Conservation (phyloP, 148 eudicot genomes). For the Rhododendron mucronatum region DNA sequence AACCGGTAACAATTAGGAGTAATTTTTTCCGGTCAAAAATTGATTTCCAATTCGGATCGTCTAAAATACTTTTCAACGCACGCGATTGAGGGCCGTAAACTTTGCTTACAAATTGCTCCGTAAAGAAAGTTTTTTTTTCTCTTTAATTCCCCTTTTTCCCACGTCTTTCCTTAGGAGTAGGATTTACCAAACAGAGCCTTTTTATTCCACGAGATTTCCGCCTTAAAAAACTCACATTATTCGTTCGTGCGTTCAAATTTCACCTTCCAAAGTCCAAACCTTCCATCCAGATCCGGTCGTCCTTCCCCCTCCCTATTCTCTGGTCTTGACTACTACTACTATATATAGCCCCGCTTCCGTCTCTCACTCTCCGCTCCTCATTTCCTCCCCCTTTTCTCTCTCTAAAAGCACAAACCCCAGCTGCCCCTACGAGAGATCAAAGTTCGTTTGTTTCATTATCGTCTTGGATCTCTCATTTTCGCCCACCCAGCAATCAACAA, state of each 20-base stretch:
- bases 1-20: too few relatives aligned
- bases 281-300: not conserved
- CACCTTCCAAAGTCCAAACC: not conserved
- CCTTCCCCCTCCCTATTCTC: not conserved
- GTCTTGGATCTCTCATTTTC: not conserved
- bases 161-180: too few relatives aligned
- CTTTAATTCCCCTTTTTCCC: too few relatives aligned
- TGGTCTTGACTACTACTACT: not conserved
- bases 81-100: too few relatives aligned
- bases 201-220: not conserved
- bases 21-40: too few relatives aligned
- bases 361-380: not conserved
- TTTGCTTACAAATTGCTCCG: too few relatives aligned
- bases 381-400: not conserved
- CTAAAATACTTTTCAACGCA: accelerated
- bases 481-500: not conserved
- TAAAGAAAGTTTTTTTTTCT: too few relatives aligned
- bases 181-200: too few relatives aligned
- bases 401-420: not conserved
- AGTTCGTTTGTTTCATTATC: not conserved
- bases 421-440: not conserved
- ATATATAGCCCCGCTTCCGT: not conserved
- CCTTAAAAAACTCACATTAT: not conserved
- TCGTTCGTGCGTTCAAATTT: not conserved
- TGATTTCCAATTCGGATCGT: accelerated